phyloP scores from a whole-genome alignment of 2,329 filamentous ascomycete genomes.

The Pezicula carpinea region DNA sequence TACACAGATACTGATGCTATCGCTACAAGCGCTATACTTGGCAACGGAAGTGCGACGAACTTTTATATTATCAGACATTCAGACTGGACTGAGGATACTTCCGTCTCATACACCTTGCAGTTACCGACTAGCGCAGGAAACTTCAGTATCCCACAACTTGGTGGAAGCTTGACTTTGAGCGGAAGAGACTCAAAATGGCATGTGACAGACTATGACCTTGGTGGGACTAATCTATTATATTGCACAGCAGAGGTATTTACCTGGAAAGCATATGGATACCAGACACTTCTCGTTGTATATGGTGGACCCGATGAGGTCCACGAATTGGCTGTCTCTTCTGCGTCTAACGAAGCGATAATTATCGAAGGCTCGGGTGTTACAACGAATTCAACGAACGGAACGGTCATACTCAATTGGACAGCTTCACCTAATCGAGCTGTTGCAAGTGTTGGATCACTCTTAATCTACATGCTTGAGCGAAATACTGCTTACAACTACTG shows the following conservation, averaged over 20 bases:
- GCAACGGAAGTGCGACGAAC: constrained; percentile 45
- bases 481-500: constrained; percentile 67
- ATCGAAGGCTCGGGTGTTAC: constrained; percentile 25
- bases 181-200: constrained; percentile 65
- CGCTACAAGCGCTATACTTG: constrained; percentile 54
- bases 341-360: constrained; percentile 26
- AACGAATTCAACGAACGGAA: constrained; percentile 35
- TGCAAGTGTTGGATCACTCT: constrained; percentile 37
- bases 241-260: constrained; percentile 67
- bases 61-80: constrained; percentile 67
- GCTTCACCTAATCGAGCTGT: constrained; percentile 48
- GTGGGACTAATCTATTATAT: constrained; percentile 54
- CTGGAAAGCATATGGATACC: constrained; percentile 58
- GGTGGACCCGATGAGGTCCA: constrained; percentile 57
- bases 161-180: constrained; percentile 50
- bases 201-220: constrained; percentile 62
- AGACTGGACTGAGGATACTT: constrained; percentile 53
- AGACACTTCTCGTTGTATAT: constrained; percentile 60
- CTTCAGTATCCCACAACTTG: constrained; percentile 54
- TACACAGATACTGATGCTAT: constrained; percentile 47
- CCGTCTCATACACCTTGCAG: constrained; percentile 58
- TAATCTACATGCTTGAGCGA: constrained; percentile 44
- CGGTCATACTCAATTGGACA: constrained; percentile 49
- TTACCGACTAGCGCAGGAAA: constrained; percentile 54
- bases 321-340: constrained; percentile 50